Percentiles rank a stretch among this genome's conserved stretches.
These are phyloP conservation scores for Peronospora farinosa DNA, from an alignment of 352 stramenopile genomes.

Conservation along the genomic window DNA sequence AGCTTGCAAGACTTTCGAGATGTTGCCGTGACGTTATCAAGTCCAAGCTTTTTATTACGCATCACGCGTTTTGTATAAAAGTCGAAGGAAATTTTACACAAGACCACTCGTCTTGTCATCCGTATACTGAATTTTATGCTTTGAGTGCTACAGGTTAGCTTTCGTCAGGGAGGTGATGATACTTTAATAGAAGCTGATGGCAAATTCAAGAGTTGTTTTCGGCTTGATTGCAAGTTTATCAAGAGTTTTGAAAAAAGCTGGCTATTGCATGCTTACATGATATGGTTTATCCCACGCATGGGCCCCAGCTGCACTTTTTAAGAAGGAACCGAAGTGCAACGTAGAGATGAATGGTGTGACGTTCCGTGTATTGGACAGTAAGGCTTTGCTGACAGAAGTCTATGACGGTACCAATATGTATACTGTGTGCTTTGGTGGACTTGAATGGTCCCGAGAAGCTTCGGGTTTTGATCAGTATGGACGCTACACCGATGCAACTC, in stretches of 20 bases:
- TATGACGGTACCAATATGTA: constrained; percentile 33
- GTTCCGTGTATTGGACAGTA: constrained; percentile 45
- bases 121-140: no score
- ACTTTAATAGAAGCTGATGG: no score
- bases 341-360: constrained; percentile 42
- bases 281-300: constrained; percentile 43
- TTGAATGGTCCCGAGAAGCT: constrained; percentile 29
- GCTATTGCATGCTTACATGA: constrained; percentile 44
- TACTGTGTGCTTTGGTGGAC: constrained; percentile 36
- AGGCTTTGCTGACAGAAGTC: constrained; percentile 39
- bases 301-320: constrained; percentile 33
- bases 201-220: no score
- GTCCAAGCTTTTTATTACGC: not conserved
- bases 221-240: no score
- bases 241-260: no score
- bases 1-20: not conserved
- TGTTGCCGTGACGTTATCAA: not conserved
- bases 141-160: no score
- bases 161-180: no score
- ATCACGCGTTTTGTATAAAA: not conserved
- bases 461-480: constrained; percentile 40
- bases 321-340: constrained; percentile 39
- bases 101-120: no score
- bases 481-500: constrained; percentile 37
- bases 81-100: no score